Conservation (phyloP, 2,329 filamentous ascomycete genomes). For the Paramyrothecium sp. region DNA sequence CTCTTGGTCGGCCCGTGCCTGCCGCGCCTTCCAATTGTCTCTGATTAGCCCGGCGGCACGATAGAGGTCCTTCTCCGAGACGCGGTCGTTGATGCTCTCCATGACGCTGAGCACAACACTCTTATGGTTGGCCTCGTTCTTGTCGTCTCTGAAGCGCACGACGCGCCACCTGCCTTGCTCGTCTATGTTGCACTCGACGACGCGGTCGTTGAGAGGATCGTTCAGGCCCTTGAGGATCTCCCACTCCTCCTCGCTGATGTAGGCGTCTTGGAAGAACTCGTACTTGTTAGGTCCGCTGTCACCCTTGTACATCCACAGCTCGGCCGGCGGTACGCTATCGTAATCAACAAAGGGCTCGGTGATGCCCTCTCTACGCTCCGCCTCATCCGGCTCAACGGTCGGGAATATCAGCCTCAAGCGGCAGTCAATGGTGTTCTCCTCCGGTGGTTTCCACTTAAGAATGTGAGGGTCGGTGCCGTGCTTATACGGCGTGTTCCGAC, state of each 20-base stretch:
- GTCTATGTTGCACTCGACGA: slow-evolving; percentile 89
- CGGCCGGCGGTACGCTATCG: slow-evolving; percentile 71
- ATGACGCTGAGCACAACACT: slow-evolving; percentile 82
- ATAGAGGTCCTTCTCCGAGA: slow-evolving; percentile 79
- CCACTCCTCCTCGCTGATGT: slow-evolving; percentile 78
- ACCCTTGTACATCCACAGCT: slow-evolving; percentile 69
- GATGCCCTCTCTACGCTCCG: slow-evolving; percentile 65
- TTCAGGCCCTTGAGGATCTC: slow-evolving; percentile 71
- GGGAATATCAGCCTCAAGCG: slow-evolving; percentile 77
- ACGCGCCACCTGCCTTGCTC: slow-evolving; percentile 75
- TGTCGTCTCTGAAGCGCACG: slow-evolving; percentile 90
- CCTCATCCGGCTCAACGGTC: slow-evolving; percentile 62
- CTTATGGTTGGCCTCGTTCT: slow-evolving; percentile 85
- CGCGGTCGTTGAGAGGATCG: slow-evolving; percentile 78
- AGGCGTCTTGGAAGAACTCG: slow-evolving; percentile 63
- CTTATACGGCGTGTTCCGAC: slow-evolving; percentile 79
- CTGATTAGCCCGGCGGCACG: slow-evolving; percentile 68
- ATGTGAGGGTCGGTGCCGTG: slow-evolving; percentile 92
- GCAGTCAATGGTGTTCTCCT: slow-evolving; percentile 96
- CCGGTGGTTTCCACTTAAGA: slow-evolving; percentile 94
- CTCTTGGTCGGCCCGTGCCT: slow-evolving; percentile 29
- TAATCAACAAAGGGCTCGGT: slow-evolving; percentile 71
- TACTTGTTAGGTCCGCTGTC: slow-evolving; percentile 54
- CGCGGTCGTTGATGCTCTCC: slow-evolving; percentile 82
- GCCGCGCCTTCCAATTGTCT: slow-evolving; percentile 73